Evolutionary conservation across 352 stramenopile genomes (phyloP).

Genomic region (Pythium brachiatum): DNA sequence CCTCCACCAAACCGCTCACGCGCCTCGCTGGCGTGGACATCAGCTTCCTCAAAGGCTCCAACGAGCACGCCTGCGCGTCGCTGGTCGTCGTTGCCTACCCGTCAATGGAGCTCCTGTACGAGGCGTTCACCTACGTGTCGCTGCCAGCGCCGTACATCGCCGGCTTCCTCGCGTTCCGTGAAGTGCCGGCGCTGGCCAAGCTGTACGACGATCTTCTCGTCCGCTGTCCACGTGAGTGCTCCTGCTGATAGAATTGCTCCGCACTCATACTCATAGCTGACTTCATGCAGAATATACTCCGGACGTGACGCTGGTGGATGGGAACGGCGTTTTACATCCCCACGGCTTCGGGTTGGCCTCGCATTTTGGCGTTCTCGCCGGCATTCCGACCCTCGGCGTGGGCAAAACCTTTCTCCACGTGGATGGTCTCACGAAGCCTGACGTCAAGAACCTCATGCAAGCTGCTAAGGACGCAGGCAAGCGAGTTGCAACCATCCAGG

Average conservation of each 20-base stretch:
- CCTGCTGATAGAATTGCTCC: conserved; percentile 1
- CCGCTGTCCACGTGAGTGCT: conserved; percentile 46
- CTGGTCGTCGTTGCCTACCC: conserved; percentile 76
- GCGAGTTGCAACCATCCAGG: conserved; percentile 44
- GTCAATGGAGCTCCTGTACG: conserved; percentile 63
- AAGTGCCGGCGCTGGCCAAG: conserved; percentile 68
- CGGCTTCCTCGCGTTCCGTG: conserved; percentile 79
- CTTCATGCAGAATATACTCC: conserved; percentile 61
- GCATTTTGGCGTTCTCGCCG: conserved; percentile 89
- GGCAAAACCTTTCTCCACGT: conserved; percentile 90
- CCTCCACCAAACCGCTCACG: conserved; percentile 20
- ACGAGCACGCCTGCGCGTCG: conserved; percentile 75
- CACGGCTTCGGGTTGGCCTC: conserved; percentile 91
- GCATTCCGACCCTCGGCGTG: conserved; percentile 91
- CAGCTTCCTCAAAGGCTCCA: conserved; percentile 79
- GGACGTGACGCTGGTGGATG: conserved; percentile 92
- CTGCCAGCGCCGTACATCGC: conserved; percentile 79
- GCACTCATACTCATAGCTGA: too few relatives aligned
- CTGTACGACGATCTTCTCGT: conserved; percentile 57
- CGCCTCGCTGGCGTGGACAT: conserved; percentile 80
- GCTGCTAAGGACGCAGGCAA: conserved; percentile 33
- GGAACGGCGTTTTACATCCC: conserved; percentile 87
- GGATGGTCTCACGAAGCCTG: conserved; percentile 76
- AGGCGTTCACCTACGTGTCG: conserved; percentile 81
- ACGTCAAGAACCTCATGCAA: conserved; percentile 54